Base-by-base conservation (phyloP, 1,284 basidiomycete species). In the Cutaneotrichosporon dermatis region DNA sequence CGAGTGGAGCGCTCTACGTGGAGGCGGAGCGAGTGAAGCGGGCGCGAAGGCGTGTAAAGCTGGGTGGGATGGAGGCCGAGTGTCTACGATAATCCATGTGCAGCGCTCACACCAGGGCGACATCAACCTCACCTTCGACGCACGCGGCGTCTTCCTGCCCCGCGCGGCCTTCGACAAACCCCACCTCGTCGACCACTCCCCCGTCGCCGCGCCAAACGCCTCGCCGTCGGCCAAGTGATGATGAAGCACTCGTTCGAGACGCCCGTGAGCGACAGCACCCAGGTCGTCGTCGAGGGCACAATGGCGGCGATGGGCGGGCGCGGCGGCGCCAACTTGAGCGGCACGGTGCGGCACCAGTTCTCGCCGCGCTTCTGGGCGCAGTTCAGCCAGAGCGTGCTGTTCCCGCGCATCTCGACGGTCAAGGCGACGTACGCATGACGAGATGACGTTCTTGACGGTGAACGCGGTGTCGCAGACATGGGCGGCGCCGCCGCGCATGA, bases 341-440 rank as follows among this genome's bases (percentile, higher is more conserved):
- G 81, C 4, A 82, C 81, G 1, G 55, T 82, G 42, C 77, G 74
- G 60, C 80, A 81, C 61, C 80, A 81, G 55, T 81, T 79, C 66
- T 76, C 72, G n/a, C 79, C 80, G 0, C 70, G 71, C 12, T 66
- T 81, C 9, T 77, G 74, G 69, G 61, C 74, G 4, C 76, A 79
- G 64, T 72, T 69, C 42, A 69, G 69, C 6, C 72, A 77, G 33
- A 79, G 79, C 1, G 64, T 80, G 12, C 63, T 83, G 33, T 66
- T 74, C 4, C 82, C 82, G 5, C 71, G 79, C 37, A 68, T 80
- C 3, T 54, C 76, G 34, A 79, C 76, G 4, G 64, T 72, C 35
- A 82, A 82, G 59, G 74, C 71, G 2, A 80, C 80, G 11, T 83
- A 75, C 79, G 2, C 59, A 79, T 40, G 80, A 80, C 56, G 72